Base-by-base conservation (phyloP, 2,329 filamentous ascomycete genomes). In the Scedosporium aurantiacum region DNA sequence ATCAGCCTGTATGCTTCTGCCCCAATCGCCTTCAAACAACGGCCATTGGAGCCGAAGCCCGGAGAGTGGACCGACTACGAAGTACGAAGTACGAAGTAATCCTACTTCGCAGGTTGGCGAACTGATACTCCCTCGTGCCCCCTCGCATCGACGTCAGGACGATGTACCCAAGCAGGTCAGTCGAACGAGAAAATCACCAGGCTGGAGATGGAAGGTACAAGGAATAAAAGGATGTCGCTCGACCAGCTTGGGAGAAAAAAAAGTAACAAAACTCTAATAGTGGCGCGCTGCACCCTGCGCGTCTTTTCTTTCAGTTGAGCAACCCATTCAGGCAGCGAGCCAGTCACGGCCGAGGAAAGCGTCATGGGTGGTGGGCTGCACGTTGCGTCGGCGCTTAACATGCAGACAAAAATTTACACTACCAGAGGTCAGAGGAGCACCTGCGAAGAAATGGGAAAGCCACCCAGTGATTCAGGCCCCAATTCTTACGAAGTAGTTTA, bases 381-480 rank as follows among this genome's bases (percentile, higher is more conserved):
- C 21, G 59, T 61, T 61, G 59, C 59, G 18, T 61, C 59, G 59
- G 59, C 59, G 59, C 59, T 61, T 61, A 61, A 57, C 50, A 10
- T 61, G 59, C 59, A 61, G 59, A 57, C n/a, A n/a, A 32, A 32
- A 60, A 25, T 52, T 60, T 23, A 18, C 21, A 54, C 8, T 37
- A 37, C 32, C 32, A 37, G 32, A 37, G 32, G 32, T 37, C 32
- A 37, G 2, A 37, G 32, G 32, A 37, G 32, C 10, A 37, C 32
- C 10, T 37, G 32, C 32, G 14, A 37, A 37, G 32, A 54, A 47
- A 23, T 12, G 50, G 23, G 50, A 18, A 54, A 54, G 18, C 21
- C 12, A 23, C 50, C 32, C 32, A 5, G 27, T 28, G 7, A 5
- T 7, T 18, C 23, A 54, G 18, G 50, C 50, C 12, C 43, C 43